Evolutionary conservation across 148 eudicot genomes (phyloP), one percentile per base, ranked within the genome.

Genomic region (Silene latifolia): DNA sequence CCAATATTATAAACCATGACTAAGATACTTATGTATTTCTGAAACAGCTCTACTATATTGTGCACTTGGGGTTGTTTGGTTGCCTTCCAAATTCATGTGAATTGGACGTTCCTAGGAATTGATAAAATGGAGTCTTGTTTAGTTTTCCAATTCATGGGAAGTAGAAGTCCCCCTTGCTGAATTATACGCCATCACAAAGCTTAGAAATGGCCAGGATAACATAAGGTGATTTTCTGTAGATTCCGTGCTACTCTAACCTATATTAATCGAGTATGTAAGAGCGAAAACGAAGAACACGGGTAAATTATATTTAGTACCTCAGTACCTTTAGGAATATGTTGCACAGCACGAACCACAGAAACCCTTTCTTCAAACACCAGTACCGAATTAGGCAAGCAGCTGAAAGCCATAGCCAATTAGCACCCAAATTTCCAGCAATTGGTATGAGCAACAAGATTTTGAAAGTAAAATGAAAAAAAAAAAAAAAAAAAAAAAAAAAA

Each of bases 381-480:
- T 46, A 90, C 96, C 62, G 98, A 77, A 85, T 95, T 95, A 19
- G 97, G 96, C 83, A 86, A 81, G 89, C 97, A 95, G 74, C 98
- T 95, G 76, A 69, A 82, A 69, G 78, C 71, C 82, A 85, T 73
- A 73, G 48, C 48, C 57, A 77, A 73, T 83, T 56, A 77, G 62
- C 68, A 73, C 48, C 25, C 8, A 60, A 14, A 67, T 15, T 68
- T 46, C 18, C 23, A 73, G 68, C 60, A 57, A 54, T 8, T 17
- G 32, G 53, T 67, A 77, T 29, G 70, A 58, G n/a, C 8, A 48
- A 61, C 7, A 42, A 47, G 20, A 47, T 42, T n/a, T n/a, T 21
- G 56, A 51, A 51, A 51, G 56, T 7, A 24, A 21, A 62, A 35
- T 29, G n/a, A 29, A 32, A 11, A 53, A 8, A 23, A 56, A 20